phyloP scores from a whole-genome alignment of 2,329 filamentous ascomycete genomes.

The Aureobasidium sp. region DNA sequence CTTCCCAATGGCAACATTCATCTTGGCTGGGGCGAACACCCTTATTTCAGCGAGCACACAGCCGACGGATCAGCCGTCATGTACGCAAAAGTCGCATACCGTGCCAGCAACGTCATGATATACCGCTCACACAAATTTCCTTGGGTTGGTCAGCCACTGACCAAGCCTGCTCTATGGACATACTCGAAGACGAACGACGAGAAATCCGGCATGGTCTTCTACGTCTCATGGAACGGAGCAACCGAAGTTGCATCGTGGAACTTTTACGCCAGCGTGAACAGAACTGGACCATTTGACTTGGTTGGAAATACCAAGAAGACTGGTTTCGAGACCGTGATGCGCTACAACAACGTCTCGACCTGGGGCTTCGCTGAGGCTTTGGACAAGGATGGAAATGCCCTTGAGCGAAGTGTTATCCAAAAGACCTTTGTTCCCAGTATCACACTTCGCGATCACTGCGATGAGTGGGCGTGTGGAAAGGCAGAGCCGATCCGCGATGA shows the following conservation, averaged over 20 bases:
- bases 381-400: constrained; percentile 21
- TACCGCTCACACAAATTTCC: constrained; percentile 48
- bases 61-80: constrained; percentile 44
- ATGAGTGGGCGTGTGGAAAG: constrained; percentile 24
- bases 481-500: constrained; percentile 16
- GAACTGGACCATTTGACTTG: constrained; percentile 27
- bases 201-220: constrained; percentile 30
- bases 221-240: constrained; percentile 47
- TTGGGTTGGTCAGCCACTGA: constrained; percentile 42
- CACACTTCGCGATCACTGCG: constrained; percentile 22
- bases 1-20: constrained; percentile 46
- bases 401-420: constrained; percentile 26
- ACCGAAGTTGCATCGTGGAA: constrained; percentile 43
- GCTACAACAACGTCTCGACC: constrained; percentile 16
- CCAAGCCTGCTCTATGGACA: constrained; percentile 30
- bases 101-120: constrained; percentile 36
- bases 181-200: constrained; percentile 28
- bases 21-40: constrained; percentile 47
- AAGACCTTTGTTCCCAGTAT: constrained; percentile 30
- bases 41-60: constrained; percentile 36
- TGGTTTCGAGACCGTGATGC: constrained; percentile 36
- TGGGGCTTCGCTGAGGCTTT: constrained; percentile 29
- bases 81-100: constrained; percentile 40
- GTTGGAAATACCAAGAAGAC: constrained; percentile 32
- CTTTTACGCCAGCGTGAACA: constrained; percentile 36